Percentiles rank a stretch among this genome's conserved stretches.
phyloP scores from a whole-genome alignment of 129 eudicot species.

The Tanacetum coccineum region DNA sequence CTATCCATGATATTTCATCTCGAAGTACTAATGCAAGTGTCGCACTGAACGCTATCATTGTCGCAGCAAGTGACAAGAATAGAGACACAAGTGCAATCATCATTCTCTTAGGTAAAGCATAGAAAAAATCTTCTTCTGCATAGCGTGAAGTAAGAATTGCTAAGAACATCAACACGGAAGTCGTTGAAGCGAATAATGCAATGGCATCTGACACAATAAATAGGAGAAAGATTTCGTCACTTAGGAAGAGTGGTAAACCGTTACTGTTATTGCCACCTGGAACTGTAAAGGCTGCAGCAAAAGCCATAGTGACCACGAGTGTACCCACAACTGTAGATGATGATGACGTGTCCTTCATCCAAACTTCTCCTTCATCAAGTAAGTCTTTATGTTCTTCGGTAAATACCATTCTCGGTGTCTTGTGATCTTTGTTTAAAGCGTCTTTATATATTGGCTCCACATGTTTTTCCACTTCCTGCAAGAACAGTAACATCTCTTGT shows the following conservation, averaged over 20 bases:
- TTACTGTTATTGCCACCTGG: constrained; percentile 26
- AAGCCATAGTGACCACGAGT: constrained; percentile 28
- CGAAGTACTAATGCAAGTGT: constrained; percentile 21
- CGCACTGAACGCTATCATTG: constrained; percentile 27
- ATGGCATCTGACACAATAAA: constrained; percentile 28
- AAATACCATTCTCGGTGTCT: constrained; percentile 33
- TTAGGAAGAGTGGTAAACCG: constrained; percentile 24
- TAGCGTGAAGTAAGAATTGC: constrained; percentile 32
- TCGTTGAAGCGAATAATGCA: constrained; percentile 30
- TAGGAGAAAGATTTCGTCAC: constrained; percentile 10
- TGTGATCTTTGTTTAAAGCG: constrained; percentile 20
- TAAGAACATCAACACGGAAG: constrained; percentile 31
- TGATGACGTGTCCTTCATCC: constrained; percentile 32
- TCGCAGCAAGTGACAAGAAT: constrained; percentile 31
- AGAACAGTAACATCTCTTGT: constrained; percentile 1
- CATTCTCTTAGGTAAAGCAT: constrained; percentile 29
- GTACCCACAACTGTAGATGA: constrained; percentile 26
- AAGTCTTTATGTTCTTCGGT: constrained; percentile 27
- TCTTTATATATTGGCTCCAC: constrained; percentile 23
- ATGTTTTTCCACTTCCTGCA: constrained; percentile 28
- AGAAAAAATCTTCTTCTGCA: constrained; percentile 31
- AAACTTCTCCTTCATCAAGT: constrained; percentile 27
- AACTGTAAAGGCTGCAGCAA: constrained; percentile 34
- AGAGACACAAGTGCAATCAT: constrained; percentile 32
- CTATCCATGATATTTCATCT: constrained; percentile 24